Conservation (phyloP, 225 moss, liverwort and hornwort genomes). For the Pseudoscleropodium purum region DNA sequence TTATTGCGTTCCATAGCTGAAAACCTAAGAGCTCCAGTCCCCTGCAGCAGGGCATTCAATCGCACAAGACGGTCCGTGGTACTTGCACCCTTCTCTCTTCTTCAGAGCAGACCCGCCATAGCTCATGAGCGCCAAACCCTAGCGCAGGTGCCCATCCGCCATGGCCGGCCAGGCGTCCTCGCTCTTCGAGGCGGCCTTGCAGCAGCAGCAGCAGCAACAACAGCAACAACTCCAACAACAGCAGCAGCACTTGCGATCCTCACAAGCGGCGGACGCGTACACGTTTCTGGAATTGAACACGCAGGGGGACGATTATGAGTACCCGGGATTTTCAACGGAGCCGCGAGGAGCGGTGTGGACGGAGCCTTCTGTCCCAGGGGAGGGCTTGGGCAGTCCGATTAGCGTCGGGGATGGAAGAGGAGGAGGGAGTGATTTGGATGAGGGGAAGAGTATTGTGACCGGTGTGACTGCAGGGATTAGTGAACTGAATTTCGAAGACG, state of each 20-base stretch:
- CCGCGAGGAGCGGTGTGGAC: constrained; percentile 5
- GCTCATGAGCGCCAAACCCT: constrained; percentile 46
- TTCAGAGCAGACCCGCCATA: background rate
- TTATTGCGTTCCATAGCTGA: background rate
- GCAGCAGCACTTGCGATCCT: background rate
- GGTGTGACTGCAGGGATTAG: constrained; percentile 50
- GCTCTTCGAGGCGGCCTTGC: constrained; percentile 73
- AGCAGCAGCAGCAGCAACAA: background rate
- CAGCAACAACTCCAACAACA: background rate
- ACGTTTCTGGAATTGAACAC: constrained; percentile 97
- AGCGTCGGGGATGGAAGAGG: constrained; percentile 19
- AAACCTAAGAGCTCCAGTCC: background rate
- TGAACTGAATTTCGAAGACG: constrained; percentile 89
- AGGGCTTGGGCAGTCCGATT: constrained; percentile 43
- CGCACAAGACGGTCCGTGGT: background rate
- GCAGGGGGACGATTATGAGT: constrained; percentile 92
- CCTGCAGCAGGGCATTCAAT: background rate
- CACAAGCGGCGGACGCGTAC: constrained; percentile 44
- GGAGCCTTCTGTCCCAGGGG: background rate
- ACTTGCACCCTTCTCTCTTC: background rate
- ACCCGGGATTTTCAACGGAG: constrained; percentile 35
- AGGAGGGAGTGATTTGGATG: background rate
- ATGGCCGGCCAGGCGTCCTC: constrained; percentile 72
- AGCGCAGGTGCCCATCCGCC: background rate
- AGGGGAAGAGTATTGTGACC: constrained; percentile 10